Base-by-base conservation (phyloP, 176 grass and related monocot genomes). In the Carex cristatella region DNA sequence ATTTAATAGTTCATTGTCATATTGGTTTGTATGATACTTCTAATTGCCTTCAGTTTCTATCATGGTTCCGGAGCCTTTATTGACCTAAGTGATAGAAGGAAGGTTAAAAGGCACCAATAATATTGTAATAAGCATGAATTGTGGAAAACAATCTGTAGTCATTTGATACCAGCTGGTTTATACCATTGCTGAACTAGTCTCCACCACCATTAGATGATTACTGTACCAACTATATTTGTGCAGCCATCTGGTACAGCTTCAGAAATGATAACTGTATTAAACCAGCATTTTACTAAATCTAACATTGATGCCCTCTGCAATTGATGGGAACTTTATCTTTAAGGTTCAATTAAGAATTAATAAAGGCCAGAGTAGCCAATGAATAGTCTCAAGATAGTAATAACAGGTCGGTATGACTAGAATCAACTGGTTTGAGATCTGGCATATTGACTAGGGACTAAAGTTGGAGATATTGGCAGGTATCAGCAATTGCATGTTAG, bases 401-500 rank as follows among this genome's bases (percentile, higher is more conserved):
- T 16, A 51, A 51, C 16, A 8, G 4, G 48, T 0, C 4, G 51
- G 27, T 57, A 54, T 54, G 48, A 35, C 49, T 78, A 16, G 5
- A 35, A 57, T 72, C 28, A 9, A 8, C 23, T 56, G 0, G 49
- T 13, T 3, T 8, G 49, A 5, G 6, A 57, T 57, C 74, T 78
- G 27, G 27, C 27, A 58, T 27, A 16, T 78, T 56, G 5, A 56
- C 27, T 56, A 33, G 73, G 73, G 23, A 56, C 27, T 77, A 55
- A 76, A 77, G 16, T 77, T 55, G 55, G 48, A 44, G 60, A 48
- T 30, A 83, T 67, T 83, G 23, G 11, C 28, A 83, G 80, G 80
- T 99, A 99, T 71, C 93, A 99, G 87, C 96, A 91, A 61, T 82
- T 99, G 56, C 93, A 99, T 40, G 90, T 57, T 5, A 90, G 86